Conservation (phyloP, 2,329 filamentous ascomycete genomes). For the Exophiala phaeomuriformis region DNA sequence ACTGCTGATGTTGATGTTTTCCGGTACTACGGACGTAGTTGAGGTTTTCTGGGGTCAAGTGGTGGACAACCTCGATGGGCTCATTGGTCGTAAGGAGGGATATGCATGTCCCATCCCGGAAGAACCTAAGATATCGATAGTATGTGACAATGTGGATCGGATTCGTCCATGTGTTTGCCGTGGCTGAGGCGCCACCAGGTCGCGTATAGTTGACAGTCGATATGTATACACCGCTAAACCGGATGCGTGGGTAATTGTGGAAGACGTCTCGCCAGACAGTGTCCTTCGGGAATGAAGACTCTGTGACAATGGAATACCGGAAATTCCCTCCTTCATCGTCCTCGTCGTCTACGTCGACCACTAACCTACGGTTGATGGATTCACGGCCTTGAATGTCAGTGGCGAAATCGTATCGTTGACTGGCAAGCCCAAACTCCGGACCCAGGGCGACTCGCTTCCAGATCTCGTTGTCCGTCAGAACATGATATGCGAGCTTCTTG, state of each 20-base stretch:
- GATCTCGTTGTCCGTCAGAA: constrained; percentile 73
- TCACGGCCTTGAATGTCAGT: constrained; percentile 49
- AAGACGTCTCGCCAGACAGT: constrained; percentile 60
- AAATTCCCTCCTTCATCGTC: constrained; percentile 27
- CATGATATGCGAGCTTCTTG: constrained; percentile 77
- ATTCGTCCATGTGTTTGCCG: constrained; percentile 66
- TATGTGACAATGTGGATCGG: constrained; percentile 96
- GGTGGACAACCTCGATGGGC: constrained; percentile 78
- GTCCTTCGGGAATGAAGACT: constrained; percentile 23
- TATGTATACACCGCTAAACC: constrained; percentile 95
- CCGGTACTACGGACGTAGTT: constrained; percentile 30
- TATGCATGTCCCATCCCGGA: constrained; percentile 77
- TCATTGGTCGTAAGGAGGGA: constrained; percentile 74
- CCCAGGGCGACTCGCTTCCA: constrained; percentile 73
- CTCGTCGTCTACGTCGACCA: constrained; percentile 31
- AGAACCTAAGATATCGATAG: constrained; percentile 93
- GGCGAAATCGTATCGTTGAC: constrained; percentile 75
- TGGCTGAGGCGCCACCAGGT: constrained; percentile 64
- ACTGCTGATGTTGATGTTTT: constrained; percentile 13
- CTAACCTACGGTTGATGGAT: constrained; percentile 12
- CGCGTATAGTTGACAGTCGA: constrained; percentile 93
- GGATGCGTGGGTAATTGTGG: constrained; percentile 71
- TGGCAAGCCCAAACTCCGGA: constrained; percentile 65
- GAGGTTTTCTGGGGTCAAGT: constrained; percentile 66
- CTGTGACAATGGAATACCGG: constrained; percentile 26